Evolutionary conservation across 352 stramenopile species (phyloP), one percentile per base, ranked within the genome.

Genomic region (Globisporangium canariense): DNA sequence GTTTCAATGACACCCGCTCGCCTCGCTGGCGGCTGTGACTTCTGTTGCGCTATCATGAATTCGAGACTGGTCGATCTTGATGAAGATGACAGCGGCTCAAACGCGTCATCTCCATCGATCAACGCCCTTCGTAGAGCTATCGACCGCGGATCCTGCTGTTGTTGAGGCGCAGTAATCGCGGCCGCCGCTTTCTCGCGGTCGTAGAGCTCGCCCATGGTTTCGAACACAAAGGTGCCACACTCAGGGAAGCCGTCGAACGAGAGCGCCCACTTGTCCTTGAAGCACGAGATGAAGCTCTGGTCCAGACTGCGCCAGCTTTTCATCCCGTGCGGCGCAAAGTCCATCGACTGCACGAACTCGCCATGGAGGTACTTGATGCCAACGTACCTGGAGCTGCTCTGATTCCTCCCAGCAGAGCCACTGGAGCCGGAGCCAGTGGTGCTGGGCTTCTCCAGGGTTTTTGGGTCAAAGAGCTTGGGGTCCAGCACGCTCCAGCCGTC

Each of bases 351-450:
- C 22, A 73, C 57, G 41, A 63, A 73, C 38, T 70, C 63, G 10
- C 67, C 63, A 38, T 73, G 67, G 5, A 73, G 54, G 45, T 70
- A 73, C 41, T 73, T 73, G 58, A 73, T 67, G 9, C 63, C 67
- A 11, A 73, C 41, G 20, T 70, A 57, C 47, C 56, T 67, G 32
- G 30, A 45, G 18, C 13, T 56, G 50, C 30, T 18, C n/a, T 2
- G 25, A 16, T 8, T 30, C n/a, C 49, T 53, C 1, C 34, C 13
- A 16, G 9, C 16, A 16, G 22, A 20, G 13, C 3, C 43, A 7
- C 7, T 30, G 13, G 1, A 2, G 6, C 9, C 45, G 14, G 13
- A 22, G 16, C 20, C 14, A 28, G 20, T 54, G 8, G 18, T 14
- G 22, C 5, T 22, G 38, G 18, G n/a, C n/a, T 45, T 45, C 2